Evolutionary conservation across 495 filamentous ascomycete species (phyloP).

Genomic region (Podospora comata): DNA sequence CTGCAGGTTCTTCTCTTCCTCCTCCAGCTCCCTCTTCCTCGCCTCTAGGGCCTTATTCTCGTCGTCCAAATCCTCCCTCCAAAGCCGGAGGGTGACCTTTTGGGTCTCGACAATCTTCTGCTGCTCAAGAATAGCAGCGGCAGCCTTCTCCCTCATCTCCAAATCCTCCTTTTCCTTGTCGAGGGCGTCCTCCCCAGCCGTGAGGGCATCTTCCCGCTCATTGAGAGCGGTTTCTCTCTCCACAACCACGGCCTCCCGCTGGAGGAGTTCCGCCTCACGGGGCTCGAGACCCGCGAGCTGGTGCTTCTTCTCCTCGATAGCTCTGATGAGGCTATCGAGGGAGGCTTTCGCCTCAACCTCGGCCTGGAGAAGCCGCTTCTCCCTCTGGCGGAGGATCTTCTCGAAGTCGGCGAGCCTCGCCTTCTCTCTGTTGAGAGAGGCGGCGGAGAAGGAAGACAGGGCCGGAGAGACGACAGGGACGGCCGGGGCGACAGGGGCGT

Average conservation of each 20-base stretch:
- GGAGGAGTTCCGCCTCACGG: neutral
- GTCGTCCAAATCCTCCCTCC: neutral
- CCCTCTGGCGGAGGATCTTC: neutral
- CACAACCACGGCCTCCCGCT: neutral
- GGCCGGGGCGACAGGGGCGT: too few relatives aligned
- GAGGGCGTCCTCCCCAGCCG: neutral
- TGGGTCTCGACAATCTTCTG: neutral
- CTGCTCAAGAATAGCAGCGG: neutral
- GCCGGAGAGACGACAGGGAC: too few relatives aligned
- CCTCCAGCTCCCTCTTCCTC: too few relatives aligned
- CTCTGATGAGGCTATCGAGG: neutral
- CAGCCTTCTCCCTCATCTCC: neutral
- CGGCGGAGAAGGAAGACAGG: too few relatives aligned
- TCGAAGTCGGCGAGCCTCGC: too few relatives aligned
- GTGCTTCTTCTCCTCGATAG: neutral
- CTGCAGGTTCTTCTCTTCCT: too few relatives aligned
- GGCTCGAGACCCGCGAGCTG: neutral
- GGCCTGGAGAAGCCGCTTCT: neutral
- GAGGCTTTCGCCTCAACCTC: neutral
- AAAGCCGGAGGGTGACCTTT: too few relatives aligned
- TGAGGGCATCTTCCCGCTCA: neutral
- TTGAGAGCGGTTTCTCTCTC: neutral
- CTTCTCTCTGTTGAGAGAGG: too few relatives aligned
- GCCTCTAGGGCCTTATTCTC: neutral
- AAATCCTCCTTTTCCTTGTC: neutral